Evolutionary conservation across 2,329 filamentous ascomycete genomes (phyloP), one percentile per base, ranked within the genome.

Genomic region (Colletotrichum orbiculare): DNA sequence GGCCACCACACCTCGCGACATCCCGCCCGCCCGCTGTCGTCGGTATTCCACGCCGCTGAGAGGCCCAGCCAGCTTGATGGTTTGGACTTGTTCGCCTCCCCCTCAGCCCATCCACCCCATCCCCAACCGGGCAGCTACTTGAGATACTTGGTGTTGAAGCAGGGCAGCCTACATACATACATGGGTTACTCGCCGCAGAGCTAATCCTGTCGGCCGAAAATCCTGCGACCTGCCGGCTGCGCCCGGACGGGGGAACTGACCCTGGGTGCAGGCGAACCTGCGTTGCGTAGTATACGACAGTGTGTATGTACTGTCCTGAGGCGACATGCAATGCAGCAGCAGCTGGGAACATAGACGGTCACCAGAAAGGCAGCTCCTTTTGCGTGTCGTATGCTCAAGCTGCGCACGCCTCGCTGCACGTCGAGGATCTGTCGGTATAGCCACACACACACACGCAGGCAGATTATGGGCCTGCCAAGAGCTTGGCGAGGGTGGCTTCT

Each of bases 161-260:
- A 15, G 8, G 12, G 13, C 7, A 7, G 42, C 15, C n/a, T 46
- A 17, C 8, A 15, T 17, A 17, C 8, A 15, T 17, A 15, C 8
- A 46, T 46, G 43, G 15, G 25, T 15, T 15, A 2, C 43, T 2
- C 43, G n/a, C 43, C 43, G 15, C 43, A 46, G 25, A 46, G 38
- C 48, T 45, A 46, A 39, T 45, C 15, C 46, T 52, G 57, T 56
- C 62, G 62, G 47, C 58, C 62, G 58, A 53, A 38, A 53, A 42
- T 56, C 45, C 46, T 50, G 41, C 58, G 25, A 56, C 58, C 62
- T 41, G 25, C 50, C 50, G 46, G 58, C 50, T 53, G 35, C 8
- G 47, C 41, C 58, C 52, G 25, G 33, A 9, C 25, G n/a, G 13
- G 52, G 45, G 15, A 15, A n/a, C 46, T 46, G n/a, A 57, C 57